These are phyloP conservation scores for Teunomyces panamensis DNA, from an alignment of 805 yeast species.

Conservation along the genomic window DNA sequence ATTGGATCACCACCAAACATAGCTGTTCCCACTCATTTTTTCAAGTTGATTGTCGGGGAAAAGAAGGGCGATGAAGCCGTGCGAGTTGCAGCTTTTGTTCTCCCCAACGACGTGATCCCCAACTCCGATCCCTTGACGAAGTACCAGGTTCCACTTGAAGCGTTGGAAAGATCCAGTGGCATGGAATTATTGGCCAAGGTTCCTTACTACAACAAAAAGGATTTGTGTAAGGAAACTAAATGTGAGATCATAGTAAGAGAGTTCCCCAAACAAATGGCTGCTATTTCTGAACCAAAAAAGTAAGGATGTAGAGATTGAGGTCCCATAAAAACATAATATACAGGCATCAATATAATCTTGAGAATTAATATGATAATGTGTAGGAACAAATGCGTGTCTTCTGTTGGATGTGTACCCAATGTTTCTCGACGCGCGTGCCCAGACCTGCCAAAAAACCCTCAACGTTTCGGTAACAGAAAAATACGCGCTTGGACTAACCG, in stretches of 20 bases:
- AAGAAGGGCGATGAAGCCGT: slow-evolving; percentile 40
- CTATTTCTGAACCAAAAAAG: not conserved
- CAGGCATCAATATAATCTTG: too few species aligned
- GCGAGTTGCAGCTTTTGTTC: slow-evolving; percentile 87
- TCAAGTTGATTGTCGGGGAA: slow-evolving; percentile 87
- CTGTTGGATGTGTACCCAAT: not conserved
- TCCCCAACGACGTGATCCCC: slow-evolving; percentile 81
- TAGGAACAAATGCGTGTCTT: not conserved
- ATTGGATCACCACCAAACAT: slow-evolving; percentile 95
- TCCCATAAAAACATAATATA: not conserved
- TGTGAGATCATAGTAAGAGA: slow-evolving; percentile 84
- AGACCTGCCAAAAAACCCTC: not conserved
- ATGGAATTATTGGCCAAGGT: slow-evolving; percentile 72
- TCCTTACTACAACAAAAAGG: slow-evolving; percentile 52
- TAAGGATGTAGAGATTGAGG: not conserved
- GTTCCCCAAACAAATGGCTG: slow-evolving; percentile 46
- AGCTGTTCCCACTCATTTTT: slow-evolving; percentile 98
- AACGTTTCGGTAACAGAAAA: not conserved
- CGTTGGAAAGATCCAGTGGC: slow-evolving; percentile 85
- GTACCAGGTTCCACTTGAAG: slow-evolving; percentile 87
- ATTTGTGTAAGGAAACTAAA: slow-evolving; percentile 73
- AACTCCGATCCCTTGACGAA: slow-evolving; percentile 67
- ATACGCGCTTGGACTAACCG: not conserved
- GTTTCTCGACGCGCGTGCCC: not conserved
- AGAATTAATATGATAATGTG: not conserved